Evolutionary conservation across 441 rosid genomes (phyloP).

Genomic region (Hura crepitans): DNA sequence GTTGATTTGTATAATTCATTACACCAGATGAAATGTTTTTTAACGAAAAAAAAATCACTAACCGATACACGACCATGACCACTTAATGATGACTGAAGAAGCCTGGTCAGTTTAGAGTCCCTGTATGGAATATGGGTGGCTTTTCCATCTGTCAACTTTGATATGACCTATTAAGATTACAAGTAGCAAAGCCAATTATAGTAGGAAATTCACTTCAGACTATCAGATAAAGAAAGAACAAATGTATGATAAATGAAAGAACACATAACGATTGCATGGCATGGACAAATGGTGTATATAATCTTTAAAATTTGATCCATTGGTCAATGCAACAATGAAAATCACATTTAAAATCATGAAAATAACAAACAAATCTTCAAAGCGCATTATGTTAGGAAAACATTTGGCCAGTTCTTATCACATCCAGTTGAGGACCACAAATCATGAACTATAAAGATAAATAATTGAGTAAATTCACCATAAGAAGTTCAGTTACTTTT

Average conservation of each 20-base stretch:
- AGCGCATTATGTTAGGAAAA: neutral
- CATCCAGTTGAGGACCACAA: neutral
- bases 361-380: neutral
- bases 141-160: slow-evolving; percentile 92
- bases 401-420: neutral
- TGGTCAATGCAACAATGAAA: neutral
- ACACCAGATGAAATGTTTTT: neutral
- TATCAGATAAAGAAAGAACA: slow-evolving; percentile 8
- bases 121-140: slow-evolving; percentile 94
- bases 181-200: slow-evolving; percentile 11
- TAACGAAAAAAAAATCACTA: slow-evolving; percentile 38
- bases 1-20: neutral
- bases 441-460: neutral
- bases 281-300: neutral
- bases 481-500: neutral
- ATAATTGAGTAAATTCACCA: too few relatives aligned
- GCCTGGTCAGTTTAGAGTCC: slow-evolving; percentile 98
- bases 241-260: neutral
- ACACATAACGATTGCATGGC: neutral
- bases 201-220: neutral
- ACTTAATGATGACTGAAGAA: slow-evolving; percentile 91
- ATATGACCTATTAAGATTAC: slow-evolving; percentile 66
- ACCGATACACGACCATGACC: slow-evolving; percentile 99
- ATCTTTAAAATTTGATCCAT: neutral
- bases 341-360: slow-evolving; percentile 9